These are phyloP conservation scores for Paxillus rubicundulus DNA, from an alignment of 768 basidiomycete species.

Conservation along the genomic window DNA sequence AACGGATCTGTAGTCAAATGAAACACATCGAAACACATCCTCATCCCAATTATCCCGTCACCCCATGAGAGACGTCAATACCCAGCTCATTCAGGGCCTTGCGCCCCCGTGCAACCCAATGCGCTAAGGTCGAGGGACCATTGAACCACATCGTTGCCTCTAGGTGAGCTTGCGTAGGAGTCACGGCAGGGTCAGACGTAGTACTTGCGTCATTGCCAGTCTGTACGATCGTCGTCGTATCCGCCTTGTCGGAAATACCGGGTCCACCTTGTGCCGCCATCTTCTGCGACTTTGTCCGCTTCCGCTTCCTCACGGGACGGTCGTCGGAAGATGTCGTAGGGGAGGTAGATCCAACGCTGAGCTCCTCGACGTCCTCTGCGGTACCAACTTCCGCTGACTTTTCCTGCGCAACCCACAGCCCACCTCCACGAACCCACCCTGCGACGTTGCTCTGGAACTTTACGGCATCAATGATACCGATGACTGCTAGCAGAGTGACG, in stretches of 20 bases:
- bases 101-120: conserved; percentile 56
- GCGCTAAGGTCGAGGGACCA: conserved; percentile 35
- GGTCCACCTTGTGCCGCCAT: not conserved
- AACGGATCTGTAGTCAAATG: not conserved
- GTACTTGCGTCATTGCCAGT: conserved; percentile 17
- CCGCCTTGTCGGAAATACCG: not conserved
- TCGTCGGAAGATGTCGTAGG: not conserved
- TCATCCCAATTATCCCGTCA: conserved; percentile 21
- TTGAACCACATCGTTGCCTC: conserved; percentile 51
- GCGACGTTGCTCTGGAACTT: conserved; percentile 63
- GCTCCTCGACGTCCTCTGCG: not conserved
- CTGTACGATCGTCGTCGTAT: not conserved
- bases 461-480: conserved; percentile 62
- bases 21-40: not conserved
- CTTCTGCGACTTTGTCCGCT: not conserved
- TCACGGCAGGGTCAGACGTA: conserved; percentile 4
- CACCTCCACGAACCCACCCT: conserved; percentile 62
- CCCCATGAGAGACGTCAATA: conserved; percentile 46
- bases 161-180: conserved; percentile 4
- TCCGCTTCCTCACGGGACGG: not conserved
- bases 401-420: conserved; percentile 33
- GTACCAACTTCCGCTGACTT: not conserved
- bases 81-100: conserved; percentile 46
- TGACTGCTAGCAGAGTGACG: conserved; percentile 54
- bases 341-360: not conserved